A percentile compares a stretch with the other conserved stretches of the same genome.
Evolutionary conservation across 495 filamentous ascomycete species (phyloP).

Genomic region (Saxispiralis lemnorum): DNA sequence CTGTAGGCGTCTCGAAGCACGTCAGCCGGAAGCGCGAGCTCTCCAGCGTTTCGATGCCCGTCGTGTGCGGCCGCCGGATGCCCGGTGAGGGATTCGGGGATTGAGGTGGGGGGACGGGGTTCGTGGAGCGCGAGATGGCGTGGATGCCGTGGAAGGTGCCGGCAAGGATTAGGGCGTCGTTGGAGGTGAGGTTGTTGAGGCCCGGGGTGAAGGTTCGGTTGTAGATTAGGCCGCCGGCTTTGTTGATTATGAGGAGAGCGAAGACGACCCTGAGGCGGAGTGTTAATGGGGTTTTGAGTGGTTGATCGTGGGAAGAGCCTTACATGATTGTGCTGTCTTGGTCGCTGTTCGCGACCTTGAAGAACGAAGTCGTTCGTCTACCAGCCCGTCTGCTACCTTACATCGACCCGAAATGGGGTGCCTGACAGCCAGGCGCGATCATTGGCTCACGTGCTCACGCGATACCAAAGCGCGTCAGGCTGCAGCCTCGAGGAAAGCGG

Average conservation of each 20-base stretch:
- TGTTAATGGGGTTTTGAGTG: neutral
- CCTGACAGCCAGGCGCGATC: too few species aligned
- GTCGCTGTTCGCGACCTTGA: neutral
- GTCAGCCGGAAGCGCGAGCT: slow-evolving; percentile 79
- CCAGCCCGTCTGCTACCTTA: too few species aligned
- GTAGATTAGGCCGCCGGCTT: slow-evolving; percentile 90
- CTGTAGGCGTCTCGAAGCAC: slow-evolving; percentile 86
- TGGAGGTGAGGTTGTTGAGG: slow-evolving; percentile 71
- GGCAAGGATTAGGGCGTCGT: slow-evolving; percentile 92
- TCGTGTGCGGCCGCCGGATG: slow-evolving; percentile 36
- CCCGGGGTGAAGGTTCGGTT: slow-evolving; percentile 75
- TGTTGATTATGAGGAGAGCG: slow-evolving; percentile 91
- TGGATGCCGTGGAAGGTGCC: slow-evolving; percentile 96
- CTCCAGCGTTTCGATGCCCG: slow-evolving; percentile 81
- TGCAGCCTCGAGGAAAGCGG: too few species aligned
- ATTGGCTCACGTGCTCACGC: too few species aligned
- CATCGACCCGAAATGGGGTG: too few species aligned
- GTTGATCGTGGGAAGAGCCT: neutral
- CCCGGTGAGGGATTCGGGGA: slow-evolving; percentile 20
- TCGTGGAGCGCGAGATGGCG: slow-evolving; percentile 68
- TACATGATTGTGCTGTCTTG: neutral
- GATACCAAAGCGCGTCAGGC: too few species aligned
- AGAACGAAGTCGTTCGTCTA: too few species aligned
- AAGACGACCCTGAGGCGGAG: slow-evolving; percentile 57
- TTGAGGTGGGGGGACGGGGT: slow-evolving; percentile 13